Evolutionary conservation across 1,284 basidiomycete genomes (phyloP).

Genomic region (Naganishia cerealis): DNA sequence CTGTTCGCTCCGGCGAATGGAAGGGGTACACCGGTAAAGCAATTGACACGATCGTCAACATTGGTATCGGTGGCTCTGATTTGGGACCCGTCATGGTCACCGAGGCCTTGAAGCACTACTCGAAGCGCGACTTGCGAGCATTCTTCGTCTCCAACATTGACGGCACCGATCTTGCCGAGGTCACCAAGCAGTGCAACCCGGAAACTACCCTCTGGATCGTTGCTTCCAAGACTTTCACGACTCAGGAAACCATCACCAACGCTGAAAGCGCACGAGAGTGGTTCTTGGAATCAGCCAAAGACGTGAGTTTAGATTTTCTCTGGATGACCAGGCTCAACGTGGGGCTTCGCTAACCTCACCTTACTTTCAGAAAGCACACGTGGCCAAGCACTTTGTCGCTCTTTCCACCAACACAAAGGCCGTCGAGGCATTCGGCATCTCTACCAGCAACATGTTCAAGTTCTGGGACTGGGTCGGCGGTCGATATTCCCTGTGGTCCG

Average conservation of each 20-base stretch:
- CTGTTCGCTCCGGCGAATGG: conserved; percentile 81
- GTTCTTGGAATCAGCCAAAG: conserved; percentile 83
- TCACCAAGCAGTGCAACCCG: conserved; percentile 75
- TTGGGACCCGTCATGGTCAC: conserved; percentile 98
- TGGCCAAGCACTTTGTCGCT: conserved; percentile 98
- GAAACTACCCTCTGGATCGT: conserved; percentile 97
- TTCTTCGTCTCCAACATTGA: conserved; percentile 98
- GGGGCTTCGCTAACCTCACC: conserved; percentile 7
- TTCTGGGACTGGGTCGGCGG: conserved; percentile 99
- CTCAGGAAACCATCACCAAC: conserved; percentile 99
- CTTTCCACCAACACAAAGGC: conserved; percentile 93
- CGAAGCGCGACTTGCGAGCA: conserved; percentile 80
- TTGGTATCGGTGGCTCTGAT: conserved; percentile 97
- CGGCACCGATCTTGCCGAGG: conserved; percentile 94
- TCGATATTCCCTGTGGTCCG: conserved; percentile 96
- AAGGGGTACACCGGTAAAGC: conserved; percentile 96
- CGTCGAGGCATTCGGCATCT: conserved; percentile 93
- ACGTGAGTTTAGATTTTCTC: conserved; percentile 54
- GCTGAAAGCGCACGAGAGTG: conserved; percentile 89
- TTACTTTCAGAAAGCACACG: conserved; percentile 67
- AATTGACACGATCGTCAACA: conserved; percentile 94
- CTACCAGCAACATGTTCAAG: conserved; percentile 93
- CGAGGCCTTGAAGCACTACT: conserved; percentile 91
- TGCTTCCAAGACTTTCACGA: conserved; percentile 97
- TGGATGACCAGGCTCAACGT: background rate